Conservation (phyloP, 2,329 filamentous ascomycete species). For the Lasiodiplodia sp. region DNA sequence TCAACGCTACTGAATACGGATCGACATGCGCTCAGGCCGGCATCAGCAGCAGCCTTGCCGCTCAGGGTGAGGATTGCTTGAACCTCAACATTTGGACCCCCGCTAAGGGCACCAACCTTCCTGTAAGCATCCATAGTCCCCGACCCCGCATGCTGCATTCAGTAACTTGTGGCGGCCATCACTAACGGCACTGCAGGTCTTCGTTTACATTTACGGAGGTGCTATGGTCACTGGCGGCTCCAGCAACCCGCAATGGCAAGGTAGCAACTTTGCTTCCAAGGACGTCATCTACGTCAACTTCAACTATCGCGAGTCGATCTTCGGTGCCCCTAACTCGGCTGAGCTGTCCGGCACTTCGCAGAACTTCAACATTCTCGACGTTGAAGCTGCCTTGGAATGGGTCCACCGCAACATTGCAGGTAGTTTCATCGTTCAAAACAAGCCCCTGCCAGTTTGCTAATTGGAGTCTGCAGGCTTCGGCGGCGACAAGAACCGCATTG, state of each 20-base stretch:
- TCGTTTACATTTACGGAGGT: constrained; percentile 57
- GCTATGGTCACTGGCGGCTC: constrained; percentile 50
- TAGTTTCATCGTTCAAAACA: not conserved
- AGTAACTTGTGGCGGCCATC: not conserved
- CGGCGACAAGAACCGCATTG: constrained; percentile 54
- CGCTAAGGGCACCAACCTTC: constrained; percentile 39
- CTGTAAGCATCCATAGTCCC: constrained; percentile 34
- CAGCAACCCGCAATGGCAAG: constrained; percentile 49
- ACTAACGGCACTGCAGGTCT: constrained; percentile 36
- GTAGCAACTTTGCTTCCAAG: constrained; percentile 30
- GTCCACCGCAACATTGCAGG: constrained; percentile 49
- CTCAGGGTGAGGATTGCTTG: constrained; percentile 42
- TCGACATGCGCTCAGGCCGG: constrained; percentile 29
- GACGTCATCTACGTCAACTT: constrained; percentile 41
- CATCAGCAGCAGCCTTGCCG: constrained; percentile 25
- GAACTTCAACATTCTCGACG: constrained; percentile 49
- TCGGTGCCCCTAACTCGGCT: constrained; percentile 26
- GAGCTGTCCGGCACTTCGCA: constrained; percentile 33
- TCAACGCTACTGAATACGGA: constrained; percentile 29
- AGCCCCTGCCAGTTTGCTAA: not conserved
- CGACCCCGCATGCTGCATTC: not conserved
- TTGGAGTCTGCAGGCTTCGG: constrained; percentile 48
- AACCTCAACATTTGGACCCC: constrained; percentile 46
- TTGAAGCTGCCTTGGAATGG: constrained; percentile 51
- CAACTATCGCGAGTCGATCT: constrained; percentile 41